Conservation (phyloP, 768 basidiomycete species). For the Leucosporidium yakuticum region DNA sequence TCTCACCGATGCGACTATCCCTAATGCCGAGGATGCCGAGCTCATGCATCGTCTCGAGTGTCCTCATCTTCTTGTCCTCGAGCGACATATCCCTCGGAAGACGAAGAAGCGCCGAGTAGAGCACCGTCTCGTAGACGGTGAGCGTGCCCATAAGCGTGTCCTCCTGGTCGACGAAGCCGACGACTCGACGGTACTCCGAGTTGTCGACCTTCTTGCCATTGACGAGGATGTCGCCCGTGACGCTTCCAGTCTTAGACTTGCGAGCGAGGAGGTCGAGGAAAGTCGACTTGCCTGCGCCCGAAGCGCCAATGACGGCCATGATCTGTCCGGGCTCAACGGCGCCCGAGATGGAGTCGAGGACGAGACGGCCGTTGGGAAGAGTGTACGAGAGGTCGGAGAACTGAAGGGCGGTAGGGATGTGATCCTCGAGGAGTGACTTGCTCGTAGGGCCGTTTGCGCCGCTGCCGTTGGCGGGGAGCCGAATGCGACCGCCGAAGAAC, state of each 20-base stretch:
- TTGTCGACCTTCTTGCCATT: conserved; percentile 75
- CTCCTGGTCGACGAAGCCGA: conserved; percentile 97
- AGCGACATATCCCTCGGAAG: conserved; percentile 91
- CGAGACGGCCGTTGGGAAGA: conserved; percentile 56
- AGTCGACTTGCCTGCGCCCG: conserved; percentile 93
- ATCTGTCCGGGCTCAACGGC: conserved; percentile 80
- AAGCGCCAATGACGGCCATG: conserved; percentile 94
- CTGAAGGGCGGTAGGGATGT: conserved; percentile 88
- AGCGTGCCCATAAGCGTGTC: conserved; percentile 94
- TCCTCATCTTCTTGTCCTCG: conserved; percentile 90
- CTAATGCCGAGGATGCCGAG: conserved; percentile 86
- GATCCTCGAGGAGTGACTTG: conserved; percentile 77
- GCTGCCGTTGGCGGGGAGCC: conserved; percentile 42
- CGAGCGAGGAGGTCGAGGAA: conserved; percentile 92
- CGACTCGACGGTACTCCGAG: conserved; percentile 71
- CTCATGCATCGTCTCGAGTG: conserved; percentile 92
- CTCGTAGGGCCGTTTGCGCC: conserved; percentile 57
- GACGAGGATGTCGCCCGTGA: conserved; percentile 68
- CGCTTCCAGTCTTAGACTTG: conserved; percentile 73
- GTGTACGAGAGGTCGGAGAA: conserved; percentile 79
- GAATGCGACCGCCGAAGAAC: conserved; percentile 53
- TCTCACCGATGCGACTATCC: conserved; percentile 81
- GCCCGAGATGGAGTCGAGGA: conserved; percentile 77
- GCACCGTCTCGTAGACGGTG: conserved; percentile 94
- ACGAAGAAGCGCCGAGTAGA: conserved; percentile 84